phyloP scores from a whole-genome alignment of 345 rosid species.

The Rhizophora apiculata region DNA sequence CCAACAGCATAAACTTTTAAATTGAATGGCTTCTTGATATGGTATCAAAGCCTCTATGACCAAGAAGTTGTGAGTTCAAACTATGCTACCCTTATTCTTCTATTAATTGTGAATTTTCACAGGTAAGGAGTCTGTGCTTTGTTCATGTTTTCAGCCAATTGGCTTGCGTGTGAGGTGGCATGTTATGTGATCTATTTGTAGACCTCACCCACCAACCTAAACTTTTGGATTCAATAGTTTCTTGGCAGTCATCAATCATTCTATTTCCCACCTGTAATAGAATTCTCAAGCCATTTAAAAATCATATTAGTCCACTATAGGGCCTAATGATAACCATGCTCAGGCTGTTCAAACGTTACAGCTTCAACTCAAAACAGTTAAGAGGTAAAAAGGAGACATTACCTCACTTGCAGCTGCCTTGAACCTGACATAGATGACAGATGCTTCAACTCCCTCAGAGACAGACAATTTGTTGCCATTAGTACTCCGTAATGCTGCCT shows the following conservation, averaged over 20 bases:
- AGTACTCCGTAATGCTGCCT: conserved; percentile 68
- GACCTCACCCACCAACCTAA: too few relatives aligned
- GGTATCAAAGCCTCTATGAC: too few relatives aligned
- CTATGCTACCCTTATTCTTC: too few relatives aligned
- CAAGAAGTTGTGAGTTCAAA: too few relatives aligned
- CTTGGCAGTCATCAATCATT: not conserved
- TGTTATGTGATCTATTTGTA: too few relatives aligned
- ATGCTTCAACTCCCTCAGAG: conserved; percentile 96
- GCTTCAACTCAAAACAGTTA: conserved; percentile 10
- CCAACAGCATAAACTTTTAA: too few relatives aligned
- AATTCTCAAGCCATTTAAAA: not conserved
- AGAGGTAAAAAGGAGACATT: conserved; percentile 12
- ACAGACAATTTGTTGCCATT: conserved; percentile 63
- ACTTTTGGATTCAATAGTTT: too few relatives aligned
- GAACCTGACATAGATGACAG: conserved; percentile 89
- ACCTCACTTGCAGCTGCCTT: conserved; percentile 99
- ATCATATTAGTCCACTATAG: not conserved
- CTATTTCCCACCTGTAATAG: conserved; percentile 1
- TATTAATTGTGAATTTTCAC: too few relatives aligned
- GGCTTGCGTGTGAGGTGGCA: too few relatives aligned
- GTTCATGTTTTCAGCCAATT: too few relatives aligned
- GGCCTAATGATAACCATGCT: not conserved
- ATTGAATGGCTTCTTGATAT: too few relatives aligned
- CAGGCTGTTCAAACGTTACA: not conserved
- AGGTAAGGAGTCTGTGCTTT: too few relatives aligned